Evolutionary conservation across 2,329 filamentous ascomycete species (phyloP), one percentile per base, ranked within the genome.

Genomic region (Fusarium dimerum): DNA sequence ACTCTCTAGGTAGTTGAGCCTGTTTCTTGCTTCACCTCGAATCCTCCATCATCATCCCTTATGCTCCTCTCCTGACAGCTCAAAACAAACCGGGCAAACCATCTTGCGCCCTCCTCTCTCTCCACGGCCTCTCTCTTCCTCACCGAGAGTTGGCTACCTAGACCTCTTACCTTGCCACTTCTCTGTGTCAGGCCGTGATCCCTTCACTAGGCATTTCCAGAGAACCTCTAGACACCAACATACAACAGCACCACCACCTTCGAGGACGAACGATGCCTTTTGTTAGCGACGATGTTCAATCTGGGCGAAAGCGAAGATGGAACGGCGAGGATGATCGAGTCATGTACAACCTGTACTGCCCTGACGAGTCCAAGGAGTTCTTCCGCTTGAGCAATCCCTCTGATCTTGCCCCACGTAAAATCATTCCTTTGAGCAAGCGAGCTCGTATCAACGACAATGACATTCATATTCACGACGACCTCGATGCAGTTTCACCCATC

Each of bases 261-360:
- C 32, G 10, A 36, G 11, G 11, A 15, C 32, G 13, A 41, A 67
- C 49, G 38, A 73, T 73, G 71, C 71, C 70, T 17, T 73, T 66
- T 44, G 70, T 73, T 48, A 64, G 65, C 50, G 60, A 67, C 48
- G 68, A 68, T 57, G 54, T 55, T 50, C 56, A 58, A 9, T 64
- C 71, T 34, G 71, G 71, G 38, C 63, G 65, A 44, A 73, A 73
- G 51, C 68, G 71, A 54, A 64, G 69, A 60, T 63, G 71, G 60
- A 66, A 65, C 34, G 62, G 63, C 36, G 66, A 67, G 39, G 60
- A 68, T 12, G 58, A 62, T 15, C 48, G 45, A 47, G 50, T 58
- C 6, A 29, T 61, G n/a, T 66, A 65, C 48, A 49, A 62, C 38
- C 56, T 65, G 5, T 66, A 66, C 55, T 54, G 50, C 18, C 50